Evolutionary conservation across 805 yeast species (phyloP).

Genomic region (Zygosaccharomyces bisporus): DNA sequence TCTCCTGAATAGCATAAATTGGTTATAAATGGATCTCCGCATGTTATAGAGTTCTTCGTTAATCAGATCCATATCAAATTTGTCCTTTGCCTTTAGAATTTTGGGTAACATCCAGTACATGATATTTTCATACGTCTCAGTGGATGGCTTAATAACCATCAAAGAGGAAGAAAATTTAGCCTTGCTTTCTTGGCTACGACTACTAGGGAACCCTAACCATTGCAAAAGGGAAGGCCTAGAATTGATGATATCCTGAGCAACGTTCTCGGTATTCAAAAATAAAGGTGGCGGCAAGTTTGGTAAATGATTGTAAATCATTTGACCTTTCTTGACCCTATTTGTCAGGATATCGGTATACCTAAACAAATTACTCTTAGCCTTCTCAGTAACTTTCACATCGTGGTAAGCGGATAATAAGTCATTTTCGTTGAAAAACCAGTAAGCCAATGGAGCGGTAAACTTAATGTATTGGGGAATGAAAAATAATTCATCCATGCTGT

Average conservation of each 20-base stretch:
- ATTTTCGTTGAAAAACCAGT: conserved; percentile 36
- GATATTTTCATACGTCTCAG: conserved; percentile 26
- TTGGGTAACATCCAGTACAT: conserved; percentile 22
- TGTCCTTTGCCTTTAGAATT: conserved; percentile 16
- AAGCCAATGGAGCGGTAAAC: conserved; percentile 46
- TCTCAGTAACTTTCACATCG: conserved; percentile 20
- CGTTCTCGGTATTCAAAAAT: conserved; percentile 25
- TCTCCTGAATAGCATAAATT: conserved; percentile 30
- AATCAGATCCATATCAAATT: conserved; percentile 33
- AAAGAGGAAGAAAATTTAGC: conserved; percentile 42
- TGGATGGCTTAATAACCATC: conserved; percentile 57
- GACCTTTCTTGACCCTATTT: conserved; percentile 21
- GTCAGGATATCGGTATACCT: conserved; percentile 24
- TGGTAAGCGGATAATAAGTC: conserved; percentile 25
- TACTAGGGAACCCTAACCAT: conserved; percentile 11
- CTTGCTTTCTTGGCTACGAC: conserved; percentile 23
- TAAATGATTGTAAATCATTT: conserved; percentile 38
- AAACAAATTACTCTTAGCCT: conserved; percentile 24
- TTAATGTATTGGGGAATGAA: conserved; percentile 44
- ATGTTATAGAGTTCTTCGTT: conserved; percentile 30
- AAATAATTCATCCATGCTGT: conserved; percentile 49
- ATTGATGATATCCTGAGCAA: conserved; percentile 31
- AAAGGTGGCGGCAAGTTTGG: conserved; percentile 36
- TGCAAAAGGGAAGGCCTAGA: conserved; percentile 26
- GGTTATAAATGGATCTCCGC: conserved; percentile 27